Percentiles rank a stretch among this genome's conserved stretches.
Evolutionary conservation across 2,329 filamentous ascomycete species (phyloP).

Genomic region (Simplicillium sp.): DNA sequence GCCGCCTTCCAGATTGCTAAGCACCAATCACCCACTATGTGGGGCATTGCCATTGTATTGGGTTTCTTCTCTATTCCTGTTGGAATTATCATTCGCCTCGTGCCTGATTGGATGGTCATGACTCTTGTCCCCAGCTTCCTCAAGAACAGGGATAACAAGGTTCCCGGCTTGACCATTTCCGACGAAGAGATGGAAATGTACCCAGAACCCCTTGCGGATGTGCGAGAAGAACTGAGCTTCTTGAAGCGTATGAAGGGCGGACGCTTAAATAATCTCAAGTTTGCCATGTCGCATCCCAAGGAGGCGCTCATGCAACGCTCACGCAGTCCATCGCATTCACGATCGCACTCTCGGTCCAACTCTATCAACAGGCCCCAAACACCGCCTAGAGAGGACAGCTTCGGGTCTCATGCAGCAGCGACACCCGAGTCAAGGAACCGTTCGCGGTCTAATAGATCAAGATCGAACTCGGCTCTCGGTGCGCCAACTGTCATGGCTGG

Average conservation of each 20-base stretch:
- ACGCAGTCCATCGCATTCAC: conserved; percentile 52
- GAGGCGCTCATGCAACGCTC: conserved; percentile 54
- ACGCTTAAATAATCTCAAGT: conserved; percentile 71
- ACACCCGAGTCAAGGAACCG: conserved; percentile 54
- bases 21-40: conserved; percentile 62
- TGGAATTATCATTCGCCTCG: conserved; percentile 68
- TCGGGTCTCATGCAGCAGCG: conserved; percentile 32
- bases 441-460: conserved; percentile 56
- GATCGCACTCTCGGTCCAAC: conserved; percentile 56
- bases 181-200: conserved; percentile 61
- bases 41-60: conserved; percentile 79
- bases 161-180: conserved; percentile 49
- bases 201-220: conserved; percentile 62
- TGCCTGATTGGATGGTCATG: conserved; percentile 63
- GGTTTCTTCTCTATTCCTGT: conserved; percentile 79
- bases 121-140: conserved; percentile 43
- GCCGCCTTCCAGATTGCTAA: conserved; percentile 64
- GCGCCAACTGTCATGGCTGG: conserved; percentile 77
- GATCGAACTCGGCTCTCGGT: conserved; percentile 62
- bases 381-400: conserved; percentile 48
- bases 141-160: conserved; percentile 34
- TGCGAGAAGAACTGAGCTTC: conserved; percentile 73
- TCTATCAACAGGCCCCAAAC: conserved; percentile 53
- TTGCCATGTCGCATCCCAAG: conserved; percentile 65
- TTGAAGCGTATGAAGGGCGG: conserved; percentile 74